Base-by-base conservation (phyloP, 768 basidiomycete species). In the Lactifluus pinguis region DNA sequence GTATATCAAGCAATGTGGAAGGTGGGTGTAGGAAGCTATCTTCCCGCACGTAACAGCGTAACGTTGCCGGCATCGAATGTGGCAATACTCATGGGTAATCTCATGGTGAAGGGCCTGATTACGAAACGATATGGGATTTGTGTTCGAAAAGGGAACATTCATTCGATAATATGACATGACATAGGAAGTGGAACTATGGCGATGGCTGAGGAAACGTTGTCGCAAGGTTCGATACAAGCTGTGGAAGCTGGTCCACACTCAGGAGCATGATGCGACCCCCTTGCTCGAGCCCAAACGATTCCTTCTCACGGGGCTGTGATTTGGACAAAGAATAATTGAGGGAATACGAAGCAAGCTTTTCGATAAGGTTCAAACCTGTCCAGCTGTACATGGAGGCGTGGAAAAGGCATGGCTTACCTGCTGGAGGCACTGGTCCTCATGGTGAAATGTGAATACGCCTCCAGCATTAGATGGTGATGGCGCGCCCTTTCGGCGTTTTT, bases 351-450 rank as follows among this genome's bases (percentile, higher is more conserved):
- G 86, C 80, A 55, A 78, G 71, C 83, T 88, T 66, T 34, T 21
- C 25, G 38, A 30, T 56, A 49, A 44, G 6, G 42, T 57, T 38
- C 61, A 32, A 64, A 48, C 34, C 38, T 13, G 30, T 15, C 53
- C 41, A 9, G 38, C 14, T 21, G 58, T 47, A 49, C 25, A 13
- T 30, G 17, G n/a, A 49, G 32, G 42, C 19, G 61, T 25, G 49
- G 34, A 58, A 14, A 30, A 50, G 25, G 50, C 49, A 13, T 67
- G 25, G 63, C 81, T 49, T 53, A 89, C 91, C 75, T 83, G 73
- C 58, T 80, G 78, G 54, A 93, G 83, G 45, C 76, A 76, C 45
- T 86, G 85, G 71, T 97, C 94, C 70, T 97, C 95, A 0, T 88
- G 85, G 68, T 97, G 93, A 74, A 90, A 95, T 2, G 83, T 74